These are phyloP conservation scores for Penicillium soppii DNA, from an alignment of 495 filamentous ascomycete species.

Conservation along the genomic window DNA sequence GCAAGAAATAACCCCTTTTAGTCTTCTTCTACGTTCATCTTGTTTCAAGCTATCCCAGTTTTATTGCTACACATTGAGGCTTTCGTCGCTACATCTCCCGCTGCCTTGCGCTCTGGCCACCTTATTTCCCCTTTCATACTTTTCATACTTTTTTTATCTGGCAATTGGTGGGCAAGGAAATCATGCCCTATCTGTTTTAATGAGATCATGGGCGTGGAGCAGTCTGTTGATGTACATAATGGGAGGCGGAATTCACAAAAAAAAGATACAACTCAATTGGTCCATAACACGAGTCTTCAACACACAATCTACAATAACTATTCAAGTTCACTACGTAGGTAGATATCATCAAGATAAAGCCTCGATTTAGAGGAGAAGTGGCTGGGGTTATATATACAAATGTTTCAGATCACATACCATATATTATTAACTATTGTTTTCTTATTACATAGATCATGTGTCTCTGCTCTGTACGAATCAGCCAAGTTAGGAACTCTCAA, in stretches of 20 bases:
- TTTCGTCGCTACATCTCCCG: slow-evolving; percentile 8
- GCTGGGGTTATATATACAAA: too few relatives aligned
- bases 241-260: slow-evolving; percentile 15
- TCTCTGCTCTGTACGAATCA: too few relatives aligned
- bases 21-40: slow-evolving; percentile 13
- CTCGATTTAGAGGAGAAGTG: too few relatives aligned
- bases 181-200: slow-evolving; percentile 27
- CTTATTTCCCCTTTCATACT: slow-evolving; percentile 2
- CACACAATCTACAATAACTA: too few relatives aligned
- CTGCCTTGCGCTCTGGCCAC: slow-evolving; percentile 13
- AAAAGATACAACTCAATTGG: slow-evolving; percentile 11
- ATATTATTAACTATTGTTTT: too few relatives aligned
- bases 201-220: slow-evolving; percentile 28
- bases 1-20: slow-evolving; percentile 24
- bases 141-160: slow-evolving; percentile 7
- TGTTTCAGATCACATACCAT: too few relatives aligned
- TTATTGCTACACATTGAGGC: slow-evolving; percentile 9
- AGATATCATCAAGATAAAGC: too few relatives aligned
- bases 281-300: slow-evolving; percentile 1
- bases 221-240: slow-evolving; percentile 44
- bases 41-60: slow-evolving; percentile 11
- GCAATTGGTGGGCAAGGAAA: slow-evolving; percentile 20
- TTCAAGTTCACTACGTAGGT: too few relatives aligned
- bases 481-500: too few relatives aligned
- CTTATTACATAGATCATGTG: too few relatives aligned